phyloP scores from a whole-genome alignment of 2,329 filamentous ascomycete species.

The Exophiala aquamarina region DNA sequence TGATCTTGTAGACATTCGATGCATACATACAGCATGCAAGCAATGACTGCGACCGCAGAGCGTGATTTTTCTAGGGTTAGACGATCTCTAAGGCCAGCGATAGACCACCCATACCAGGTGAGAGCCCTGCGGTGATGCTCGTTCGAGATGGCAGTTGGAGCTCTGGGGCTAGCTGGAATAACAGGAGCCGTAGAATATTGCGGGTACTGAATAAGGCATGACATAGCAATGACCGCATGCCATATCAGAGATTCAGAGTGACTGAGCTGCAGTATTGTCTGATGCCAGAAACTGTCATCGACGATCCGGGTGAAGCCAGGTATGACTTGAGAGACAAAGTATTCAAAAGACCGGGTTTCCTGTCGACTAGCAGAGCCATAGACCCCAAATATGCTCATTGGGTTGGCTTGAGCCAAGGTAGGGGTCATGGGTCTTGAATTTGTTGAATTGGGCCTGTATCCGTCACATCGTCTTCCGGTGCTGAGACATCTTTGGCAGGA shows the following conservation, averaged over 20 bases:
- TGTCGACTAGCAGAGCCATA: neutral
- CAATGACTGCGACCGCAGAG: neutral
- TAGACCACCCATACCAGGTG: neutral
- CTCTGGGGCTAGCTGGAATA: neutral
- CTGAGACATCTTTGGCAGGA: slow-evolving; percentile 31
- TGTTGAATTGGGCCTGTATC: slow-evolving; percentile 19
- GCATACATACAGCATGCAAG: slow-evolving; percentile 9
- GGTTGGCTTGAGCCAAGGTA: neutral
- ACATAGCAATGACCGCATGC: slow-evolving; percentile 4
- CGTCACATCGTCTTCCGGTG: slow-evolving; percentile 34
- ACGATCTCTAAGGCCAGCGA: neutral
- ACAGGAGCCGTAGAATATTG: neutral
- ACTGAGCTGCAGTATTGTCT: slow-evolving; percentile 1
- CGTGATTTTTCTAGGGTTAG: neutral
- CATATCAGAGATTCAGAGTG: neutral
- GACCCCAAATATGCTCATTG: neutral
- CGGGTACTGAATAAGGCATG: slow-evolving; percentile 1
- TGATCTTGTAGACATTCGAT: slow-evolving; percentile 14
- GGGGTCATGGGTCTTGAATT: neutral
- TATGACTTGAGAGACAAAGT: slow-evolving; percentile 3
- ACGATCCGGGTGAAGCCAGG: slow-evolving; percentile 6
- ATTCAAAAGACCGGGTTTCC: slow-evolving; percentile 6
- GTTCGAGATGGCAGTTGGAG: neutral
- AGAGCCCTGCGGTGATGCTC: neutral
- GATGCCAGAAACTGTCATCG: slow-evolving; percentile 4